Evolutionary conservation across 2,329 filamentous ascomycete genomes (phyloP), one percentile per base, ranked within the genome.

Genomic region (Massarina eburnea): DNA sequence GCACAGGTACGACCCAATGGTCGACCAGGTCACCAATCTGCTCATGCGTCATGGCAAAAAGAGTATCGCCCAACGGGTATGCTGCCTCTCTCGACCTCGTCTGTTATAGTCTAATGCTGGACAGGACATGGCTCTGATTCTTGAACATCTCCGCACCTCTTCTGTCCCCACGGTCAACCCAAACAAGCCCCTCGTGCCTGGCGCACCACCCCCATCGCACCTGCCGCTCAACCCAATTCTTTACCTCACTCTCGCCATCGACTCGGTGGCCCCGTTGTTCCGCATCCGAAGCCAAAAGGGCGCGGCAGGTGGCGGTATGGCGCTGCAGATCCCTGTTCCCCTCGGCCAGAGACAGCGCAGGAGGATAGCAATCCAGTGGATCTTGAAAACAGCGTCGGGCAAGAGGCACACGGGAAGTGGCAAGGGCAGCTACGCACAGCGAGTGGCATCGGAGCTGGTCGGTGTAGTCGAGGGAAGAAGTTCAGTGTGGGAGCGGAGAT

Each of bases 21-120:
- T 97, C 38, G 78, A 86, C 55, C 94, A 96, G 75, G 79, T 97
- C 59, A 96, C 91, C 15, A 91, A 91, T 67, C 78, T 96, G 58
- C 73, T 99, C 53, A 99, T 97, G 92, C 78, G 79, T 60, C 82
- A 97, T 71, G 94, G 94, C 59, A 95, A 96, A 77, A 82, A 95
- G 68, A 87, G 86, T 64, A 80, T 82, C 69, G 94, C 94, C n/a
- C 90, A 99, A 71, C 84, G 85, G 76, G 91, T 95, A 79, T 48
- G 82, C 53, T 43, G 37, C 67, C 46, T 9, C 41, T 15, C 36
- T 7, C 9, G 21, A n/a, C 29, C 40, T 42, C 7, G 22, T 18
- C 22, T 43, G 30, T 6, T 39, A 26, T 46, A 37, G 48, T 37
- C 35, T 42, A 43, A 33, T 24, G 24, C 17, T n/a, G 17, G 17